Evolutionary conservation across 2,329 filamentous ascomycete genomes (phyloP).

Genomic region (Aurifilum marmelostoma): DNA sequence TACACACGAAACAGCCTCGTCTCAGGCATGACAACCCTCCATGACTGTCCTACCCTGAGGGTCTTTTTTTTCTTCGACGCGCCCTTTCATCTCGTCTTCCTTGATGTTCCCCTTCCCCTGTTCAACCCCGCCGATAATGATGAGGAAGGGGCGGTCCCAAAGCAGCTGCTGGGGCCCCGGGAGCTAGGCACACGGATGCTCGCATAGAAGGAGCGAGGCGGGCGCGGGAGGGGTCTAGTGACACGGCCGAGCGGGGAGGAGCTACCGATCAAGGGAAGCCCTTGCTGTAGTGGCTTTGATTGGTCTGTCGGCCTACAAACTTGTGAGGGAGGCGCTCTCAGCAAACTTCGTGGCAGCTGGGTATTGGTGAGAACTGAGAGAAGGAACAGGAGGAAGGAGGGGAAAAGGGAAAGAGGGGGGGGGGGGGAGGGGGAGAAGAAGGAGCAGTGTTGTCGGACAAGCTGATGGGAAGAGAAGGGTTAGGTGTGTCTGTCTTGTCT

Average conservation of each 20-base stretch:
- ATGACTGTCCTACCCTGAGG: not conserved
- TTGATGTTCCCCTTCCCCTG: not conserved
- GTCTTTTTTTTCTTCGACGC: not conserved
- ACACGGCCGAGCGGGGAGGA: not conserved
- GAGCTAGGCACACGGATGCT: constrained; percentile 10
- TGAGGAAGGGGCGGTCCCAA: too few species aligned
- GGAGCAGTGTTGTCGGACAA: too few species aligned
- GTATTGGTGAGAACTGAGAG: not conserved
- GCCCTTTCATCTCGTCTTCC: not conserved
- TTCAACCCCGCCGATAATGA: not conserved
- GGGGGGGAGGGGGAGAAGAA: too few species aligned
- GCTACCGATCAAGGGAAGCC: constrained; percentile 10
- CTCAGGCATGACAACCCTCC: not conserved
- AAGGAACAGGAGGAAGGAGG: not conserved
- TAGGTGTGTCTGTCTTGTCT: not conserved
- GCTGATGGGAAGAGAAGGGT: too few species aligned
- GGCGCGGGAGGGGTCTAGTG: constrained; percentile 6
- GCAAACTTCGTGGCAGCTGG: not conserved
- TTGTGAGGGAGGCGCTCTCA: not conserved
- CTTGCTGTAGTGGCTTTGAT: not conserved
- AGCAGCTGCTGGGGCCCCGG: constrained; percentile 2
- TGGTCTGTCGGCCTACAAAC: not conserved
- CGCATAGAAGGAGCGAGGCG: constrained; percentile 12
- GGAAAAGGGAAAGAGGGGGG: too few species aligned
- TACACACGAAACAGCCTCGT: too few species aligned